Percentiles rank a stretch among this genome's conserved stretches.
These are phyloP conservation scores for Carex myosuroides DNA, from an alignment of 176 grass and related monocot species.

Conservation along the genomic window DNA sequence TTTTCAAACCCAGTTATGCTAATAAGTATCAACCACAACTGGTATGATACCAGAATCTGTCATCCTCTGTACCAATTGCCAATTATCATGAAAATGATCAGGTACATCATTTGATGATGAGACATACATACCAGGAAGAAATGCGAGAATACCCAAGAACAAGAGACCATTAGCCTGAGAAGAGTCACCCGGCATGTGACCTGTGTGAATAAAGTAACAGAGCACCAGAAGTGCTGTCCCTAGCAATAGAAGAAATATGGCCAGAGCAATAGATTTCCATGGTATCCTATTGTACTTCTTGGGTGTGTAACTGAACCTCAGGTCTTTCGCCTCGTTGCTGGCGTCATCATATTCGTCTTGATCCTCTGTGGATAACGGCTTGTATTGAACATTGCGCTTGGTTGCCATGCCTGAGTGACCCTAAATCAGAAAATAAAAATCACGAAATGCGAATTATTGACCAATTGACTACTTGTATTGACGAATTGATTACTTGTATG, in stretches of 20 bases:
- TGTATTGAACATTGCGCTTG: conserved; percentile 52
- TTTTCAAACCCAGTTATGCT: neutral
- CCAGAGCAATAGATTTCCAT: conserved; percentile 83
- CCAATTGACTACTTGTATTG: neutral
- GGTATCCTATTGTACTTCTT: conserved; percentile 61
- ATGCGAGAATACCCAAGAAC: conserved; percentile 73
- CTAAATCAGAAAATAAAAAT: neutral
- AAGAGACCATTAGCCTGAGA: conserved; percentile 78
- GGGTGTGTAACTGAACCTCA: conserved; percentile 67
- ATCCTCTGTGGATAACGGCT: conserved; percentile 45
- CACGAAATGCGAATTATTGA: neutral
- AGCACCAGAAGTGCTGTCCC: conserved; percentile 62
- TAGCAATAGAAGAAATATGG: conserved; percentile 69
- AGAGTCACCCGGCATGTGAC: conserved; percentile 81
- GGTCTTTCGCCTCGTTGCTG: conserved; percentile 39
- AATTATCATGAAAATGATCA: neutral
- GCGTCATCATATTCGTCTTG: neutral
- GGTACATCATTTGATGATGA: neutral
- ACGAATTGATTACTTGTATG: neutral
- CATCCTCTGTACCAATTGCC: neutral
- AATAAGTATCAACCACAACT: neutral
- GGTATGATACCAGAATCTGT: neutral
- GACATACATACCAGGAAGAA: conserved; percentile 76
- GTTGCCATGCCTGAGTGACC: conserved; percentile 31
- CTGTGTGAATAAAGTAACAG: conserved; percentile 73